Conservation (phyloP, 495 filamentous ascomycete genomes). For the Penicillium cosmopolitanum region DNA sequence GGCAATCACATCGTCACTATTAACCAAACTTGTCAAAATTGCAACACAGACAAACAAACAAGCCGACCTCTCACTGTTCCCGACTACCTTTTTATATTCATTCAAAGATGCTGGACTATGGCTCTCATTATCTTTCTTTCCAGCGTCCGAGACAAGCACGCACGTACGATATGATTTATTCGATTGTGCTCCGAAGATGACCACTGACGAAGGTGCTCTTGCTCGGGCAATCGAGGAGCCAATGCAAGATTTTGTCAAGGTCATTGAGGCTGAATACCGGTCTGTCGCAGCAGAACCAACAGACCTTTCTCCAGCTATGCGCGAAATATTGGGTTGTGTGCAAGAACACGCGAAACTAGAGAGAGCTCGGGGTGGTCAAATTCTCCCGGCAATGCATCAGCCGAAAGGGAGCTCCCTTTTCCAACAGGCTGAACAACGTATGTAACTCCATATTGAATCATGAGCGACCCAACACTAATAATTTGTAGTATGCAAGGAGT, state of each 20-base stretch:
- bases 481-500: slow-evolving; percentile 37
- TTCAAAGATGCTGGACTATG: slow-evolving; percentile 19
- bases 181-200: neutral
- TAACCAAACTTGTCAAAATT: slow-evolving; percentile 9
- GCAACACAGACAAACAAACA: slow-evolving; percentile 6
- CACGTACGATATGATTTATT: slow-evolving; percentile 30
- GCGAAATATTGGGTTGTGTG: slow-evolving; percentile 24
- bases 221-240: neutral
- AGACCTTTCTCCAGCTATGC: slow-evolving; percentile 6
- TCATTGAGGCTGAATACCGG: slow-evolving; percentile 14
- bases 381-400: slow-evolving; percentile 37
- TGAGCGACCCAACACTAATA: neutral
- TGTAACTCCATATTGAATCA: slow-evolving; percentile 3
- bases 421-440: slow-evolving; percentile 41
- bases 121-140: slow-evolving; percentile 23
- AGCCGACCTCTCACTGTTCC: slow-evolving; percentile 17
- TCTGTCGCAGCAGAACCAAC: neutral
- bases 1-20: slow-evolving; percentile 3
- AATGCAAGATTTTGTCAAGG: neutral
- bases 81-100: slow-evolving; percentile 20
- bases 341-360: slow-evolving; percentile 39
- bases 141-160: slow-evolving; percentile 24
- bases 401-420: slow-evolving; percentile 35
- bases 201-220: neutral
- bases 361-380: slow-evolving; percentile 23